Base-by-base conservation (phyloP, 176 grass and related monocot genomes). In the Cenchrus americanus region DNA sequence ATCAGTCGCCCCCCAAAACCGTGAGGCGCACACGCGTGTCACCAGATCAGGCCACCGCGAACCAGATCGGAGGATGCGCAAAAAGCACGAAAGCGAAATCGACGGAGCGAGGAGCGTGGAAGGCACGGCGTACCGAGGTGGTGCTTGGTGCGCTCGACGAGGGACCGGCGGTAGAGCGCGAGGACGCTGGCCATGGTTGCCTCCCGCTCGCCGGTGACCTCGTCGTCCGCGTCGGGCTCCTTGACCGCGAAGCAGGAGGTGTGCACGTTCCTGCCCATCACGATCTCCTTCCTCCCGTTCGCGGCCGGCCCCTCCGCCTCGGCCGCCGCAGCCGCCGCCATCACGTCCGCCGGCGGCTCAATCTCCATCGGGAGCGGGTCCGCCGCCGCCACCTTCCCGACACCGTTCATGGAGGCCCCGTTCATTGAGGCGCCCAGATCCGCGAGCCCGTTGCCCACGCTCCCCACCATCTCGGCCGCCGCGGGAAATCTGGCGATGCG, bases 151-250 rank as follows among this genome's bases (percentile, higher is more conserved):
- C 91, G 88, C 52, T 97, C 91, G 34, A 94, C 57, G 62, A 97
- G 94, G 14, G 82, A 88, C 8, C 79, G 78, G 10, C 89, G 84
- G 80, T 97, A 97, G 64, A 86, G 76, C 65, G 91, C 94, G 63
- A 97, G 91, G 26, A 97, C 94, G 84, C 91, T 94, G 26, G 91
- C 91, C 94, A 97, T 97, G 80, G 80, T 73, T 23, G 87, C 94
- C 80, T 97, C 91, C 18, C 91, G 51, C 85, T 94, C 91, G 43
- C 94, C 94, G 58, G 94, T 97, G 42, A 79, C 62, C 74, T 97
- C 94, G 68, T 97, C 94, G 77, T 97, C 91, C n/a, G 70, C 89
- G 82, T 98, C 92, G 3, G 91, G 94, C 80, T 97, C 89, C 64
- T 90, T 89, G 34, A 97, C 84, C 10, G 86, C 67, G 76, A 94